Evolutionary conservation across 495 filamentous ascomycete species (phyloP), one percentile per base, ranked within the genome.

Genomic region (Daldinia decipiens): DNA sequence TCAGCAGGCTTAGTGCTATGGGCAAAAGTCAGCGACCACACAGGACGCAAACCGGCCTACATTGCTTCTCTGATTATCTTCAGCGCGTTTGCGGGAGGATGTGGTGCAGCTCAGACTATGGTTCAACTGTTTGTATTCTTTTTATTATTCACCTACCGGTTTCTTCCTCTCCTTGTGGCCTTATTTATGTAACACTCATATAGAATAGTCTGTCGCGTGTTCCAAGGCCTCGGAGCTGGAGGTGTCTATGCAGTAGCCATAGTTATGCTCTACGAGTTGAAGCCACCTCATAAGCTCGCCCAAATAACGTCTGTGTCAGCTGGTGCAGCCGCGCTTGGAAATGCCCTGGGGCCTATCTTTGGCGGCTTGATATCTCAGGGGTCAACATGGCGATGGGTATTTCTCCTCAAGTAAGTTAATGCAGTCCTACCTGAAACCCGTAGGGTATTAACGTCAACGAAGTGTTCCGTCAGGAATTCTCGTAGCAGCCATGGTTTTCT

Each of bases 371-470:
- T 81, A 24, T 67, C 62, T 8, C 29, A 68, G 17, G 59, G 67
- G 4, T 56, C 67, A 1, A 67, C 74, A 21, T 81, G 79, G 79
- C 59, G 74, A 50, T 81, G 79, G 79, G 64, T 79, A 3, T 79
- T 79, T 53, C 76, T 76, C 12, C 45, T 81, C n/a, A 79, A 79
- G 63, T 67, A 43, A 31, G 63, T 38, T 17, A 24, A 24, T 24
- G 5, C 21, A 29, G 4, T 31, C 19, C 17, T 38, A 5, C 4
- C 1, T 4, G 8, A 12, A 17, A 0, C n/a, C 4, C 1, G 3
- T 15, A 40, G 3, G 6, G 12, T 24, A 11, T 19, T 66, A 8
- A 59, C 54, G 3, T 19, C 1, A 5, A 12, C 8, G 1, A 6
- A 67, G 63, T 34, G 55, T 67, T 4, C 63, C 63, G 0, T 38